Evolutionary conservation across 495 filamentous ascomycete genomes (phyloP).

Genomic region (Apiosordaria backusii): DNA sequence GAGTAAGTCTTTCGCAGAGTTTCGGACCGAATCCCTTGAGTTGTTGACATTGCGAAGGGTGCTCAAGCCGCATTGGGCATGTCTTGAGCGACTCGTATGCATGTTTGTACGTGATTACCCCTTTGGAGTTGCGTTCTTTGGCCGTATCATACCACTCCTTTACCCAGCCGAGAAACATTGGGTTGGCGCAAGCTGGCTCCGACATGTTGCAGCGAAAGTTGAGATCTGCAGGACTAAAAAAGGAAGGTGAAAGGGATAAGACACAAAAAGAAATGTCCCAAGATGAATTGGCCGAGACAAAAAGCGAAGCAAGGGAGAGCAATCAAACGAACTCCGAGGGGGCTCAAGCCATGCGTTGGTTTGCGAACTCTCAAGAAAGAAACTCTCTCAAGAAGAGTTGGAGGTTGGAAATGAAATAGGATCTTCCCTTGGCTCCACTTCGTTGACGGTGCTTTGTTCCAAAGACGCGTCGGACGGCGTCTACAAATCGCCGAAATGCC

Average conservation of each 20-base stretch:
- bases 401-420: too few species aligned
- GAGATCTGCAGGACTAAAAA: background rate
- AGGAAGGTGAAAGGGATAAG: background rate
- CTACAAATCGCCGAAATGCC: background rate
- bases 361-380: background rate
- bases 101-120: slow-evolving; percentile 68
- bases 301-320: background rate
- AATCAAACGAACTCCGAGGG: background rate
- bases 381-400: too few species aligned
- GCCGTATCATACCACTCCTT: slow-evolving; percentile 78
- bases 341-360: background rate
- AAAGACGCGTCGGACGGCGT: background rate
- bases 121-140: slow-evolving; percentile 66
- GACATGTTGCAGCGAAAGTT: background rate
- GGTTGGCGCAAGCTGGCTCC: slow-evolving; percentile 56
- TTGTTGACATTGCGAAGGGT: slow-evolving; percentile 70
- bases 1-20: slow-evolving; percentile 65
- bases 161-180: slow-evolving; percentile 70
- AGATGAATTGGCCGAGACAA: background rate
- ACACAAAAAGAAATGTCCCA: background rate
- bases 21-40: slow-evolving; percentile 70
- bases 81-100: slow-evolving; percentile 78
- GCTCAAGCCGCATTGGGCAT: slow-evolving; percentile 69
- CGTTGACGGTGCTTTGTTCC: background rate
- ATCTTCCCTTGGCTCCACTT: too few species aligned